A percentile compares a stretch with the other conserved stretches of the same genome.
phyloP scores from a whole-genome alignment of 768 basidiomycete species.

The Collybia mongolica region DNA sequence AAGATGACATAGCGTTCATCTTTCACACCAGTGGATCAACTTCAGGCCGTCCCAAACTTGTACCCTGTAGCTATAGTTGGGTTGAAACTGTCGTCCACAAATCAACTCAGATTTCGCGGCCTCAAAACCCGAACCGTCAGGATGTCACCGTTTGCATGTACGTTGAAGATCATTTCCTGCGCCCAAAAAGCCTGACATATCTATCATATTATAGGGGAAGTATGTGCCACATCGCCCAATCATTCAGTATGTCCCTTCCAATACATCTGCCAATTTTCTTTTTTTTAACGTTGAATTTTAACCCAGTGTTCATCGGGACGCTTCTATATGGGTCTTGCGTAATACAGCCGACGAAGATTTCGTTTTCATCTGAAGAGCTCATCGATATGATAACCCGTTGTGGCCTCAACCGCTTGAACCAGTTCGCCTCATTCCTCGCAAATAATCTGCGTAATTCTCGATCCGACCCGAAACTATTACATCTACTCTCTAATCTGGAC shows the following conservation, averaged over 20 bases:
- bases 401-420: conserved; percentile 71
- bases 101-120: conserved; percentile 39
- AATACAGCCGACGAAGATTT: conserved; percentile 65
- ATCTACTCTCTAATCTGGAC: conserved; percentile 52
- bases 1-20: conserved; percentile 41
- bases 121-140: conserved; percentile 38
- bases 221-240: conserved; percentile 82
- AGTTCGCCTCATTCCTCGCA: conserved; percentile 70
- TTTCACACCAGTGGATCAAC: conserved; percentile 72
- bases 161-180: conserved; percentile 24
- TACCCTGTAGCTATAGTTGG: conserved; percentile 59
- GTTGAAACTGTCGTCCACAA: conserved; percentile 46
- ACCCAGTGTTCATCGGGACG: conserved; percentile 65
- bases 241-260: conserved; percentile 55
- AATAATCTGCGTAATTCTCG: conserved; percentile 43
- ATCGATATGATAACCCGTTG: conserved; percentile 68
- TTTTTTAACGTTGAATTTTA: conserved; percentile 16
- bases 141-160: conserved; percentile 62
- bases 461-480: conserved; percentile 58
- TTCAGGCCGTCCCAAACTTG: conserved; percentile 63
- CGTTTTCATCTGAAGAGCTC: conserved; percentile 68
- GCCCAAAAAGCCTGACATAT: not conserved
- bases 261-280: conserved; percentile 12
- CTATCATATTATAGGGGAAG: conserved; percentile 54
- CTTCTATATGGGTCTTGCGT: conserved; percentile 74